Base-by-base conservation (phyloP, 78 protist species). In the Speleostelium caveatum region DNA sequence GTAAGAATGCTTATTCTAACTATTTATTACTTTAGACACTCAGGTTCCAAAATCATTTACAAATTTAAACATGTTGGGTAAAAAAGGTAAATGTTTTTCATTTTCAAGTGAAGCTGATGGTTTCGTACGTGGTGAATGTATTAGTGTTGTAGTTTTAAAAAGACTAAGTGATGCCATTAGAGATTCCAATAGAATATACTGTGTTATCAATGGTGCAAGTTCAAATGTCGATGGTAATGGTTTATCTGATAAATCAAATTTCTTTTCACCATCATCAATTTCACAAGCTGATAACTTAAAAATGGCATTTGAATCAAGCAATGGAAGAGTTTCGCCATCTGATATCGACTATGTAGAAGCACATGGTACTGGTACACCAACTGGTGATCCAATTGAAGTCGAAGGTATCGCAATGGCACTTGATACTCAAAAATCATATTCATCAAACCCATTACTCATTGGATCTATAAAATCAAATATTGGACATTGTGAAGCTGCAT, bases 321-420 rank as follows among this genome's bases (percentile, higher is more conserved):
- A 63, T 4, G 71, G 66, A 16, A 5, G 3, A n/a, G 24, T 86
- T 8, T 35, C 56, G 7, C 78, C 73, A 33, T 19, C 35, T 36
- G 71, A 86, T 24, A 63, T 86, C 53, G 7, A 35, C 10, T 88
- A 66, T 74, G 60, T 88, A 30, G 94, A 88, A 58, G 73, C 86
- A 22, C 93, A 87, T 21, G 94, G 87, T 21, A 88, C 94, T 6
- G 94, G 94, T 30, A 88, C 94, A 0, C 72, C 61, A 7, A 63
- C 72, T 24, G 94, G 94, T n/a, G 94, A 88, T 49, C 94, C 94
- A 49, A 75, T 88, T 5, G 94, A 88, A 66, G 22, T 77, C n/a
- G 22, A 51, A 56, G 75, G 79, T 62, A 38, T 88, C 30, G 33
- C 71, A 39, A 39, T 60, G 75, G 76, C 73, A 4, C n/a, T 66